Evolutionary conservation across 2,329 filamentous ascomycete genomes (phyloP).

Genomic region (Epichloe baconii): DNA sequence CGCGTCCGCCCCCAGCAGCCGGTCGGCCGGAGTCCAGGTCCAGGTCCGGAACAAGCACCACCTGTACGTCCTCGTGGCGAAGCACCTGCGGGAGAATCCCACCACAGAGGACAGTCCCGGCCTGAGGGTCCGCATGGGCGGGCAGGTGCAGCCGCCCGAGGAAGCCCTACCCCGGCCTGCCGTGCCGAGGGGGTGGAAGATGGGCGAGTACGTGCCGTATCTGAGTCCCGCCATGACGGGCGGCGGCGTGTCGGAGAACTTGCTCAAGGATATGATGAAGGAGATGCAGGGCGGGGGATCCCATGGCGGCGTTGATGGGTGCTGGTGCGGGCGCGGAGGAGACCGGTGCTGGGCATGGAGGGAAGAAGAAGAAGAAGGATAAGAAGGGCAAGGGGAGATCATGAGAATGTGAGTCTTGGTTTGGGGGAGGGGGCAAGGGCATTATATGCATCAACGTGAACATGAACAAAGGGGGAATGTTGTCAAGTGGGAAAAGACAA

Average conservation of each 20-base stretch:
- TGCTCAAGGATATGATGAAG: conserved; percentile 93
- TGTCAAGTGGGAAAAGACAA: no score
- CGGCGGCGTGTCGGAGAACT: conserved; percentile 85
- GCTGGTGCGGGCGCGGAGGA: conserved; percentile 17
- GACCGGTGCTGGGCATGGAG: no score
- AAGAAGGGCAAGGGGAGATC: conserved; percentile 33
- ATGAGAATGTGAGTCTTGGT: conserved; percentile 6
- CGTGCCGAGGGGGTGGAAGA: conserved; percentile 82
- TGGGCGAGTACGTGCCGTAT: conserved; percentile 70
- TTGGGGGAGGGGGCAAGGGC: no score
- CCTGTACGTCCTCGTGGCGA: conserved; percentile 67
- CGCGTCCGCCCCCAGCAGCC: no score
- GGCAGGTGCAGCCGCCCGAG: conserved; percentile 49
- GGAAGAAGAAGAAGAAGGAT: conserved; percentile 32
- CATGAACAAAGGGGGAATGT: no score
- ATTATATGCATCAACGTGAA: neutral
- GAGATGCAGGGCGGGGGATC: conserved; percentile 56
- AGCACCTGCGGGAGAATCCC: conserved; percentile 65
- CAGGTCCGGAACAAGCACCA: conserved; percentile 66
- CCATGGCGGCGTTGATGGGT: conserved; percentile 30
- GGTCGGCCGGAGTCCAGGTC: no score
- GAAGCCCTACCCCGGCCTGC: conserved; percentile 58
- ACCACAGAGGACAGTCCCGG: conserved; percentile 57
- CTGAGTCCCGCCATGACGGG: conserved; percentile 84
- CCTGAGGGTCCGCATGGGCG: conserved; percentile 59